These are phyloP conservation scores for Wallemia ichthyophaga DNA, from an alignment of 1,284 basidiomycete species.

Conservation along the genomic window DNA sequence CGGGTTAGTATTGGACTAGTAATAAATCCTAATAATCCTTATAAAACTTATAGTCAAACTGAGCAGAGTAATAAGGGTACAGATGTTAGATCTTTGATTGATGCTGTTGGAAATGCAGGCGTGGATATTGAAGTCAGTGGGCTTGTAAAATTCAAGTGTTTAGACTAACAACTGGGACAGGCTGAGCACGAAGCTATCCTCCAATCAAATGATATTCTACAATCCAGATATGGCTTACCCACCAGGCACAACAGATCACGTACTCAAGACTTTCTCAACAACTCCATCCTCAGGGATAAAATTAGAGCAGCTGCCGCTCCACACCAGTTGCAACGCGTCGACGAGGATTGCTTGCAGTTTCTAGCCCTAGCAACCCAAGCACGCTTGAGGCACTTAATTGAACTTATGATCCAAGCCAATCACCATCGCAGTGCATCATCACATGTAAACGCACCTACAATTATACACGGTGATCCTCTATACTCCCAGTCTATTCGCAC, in stretches of 20 bases:
- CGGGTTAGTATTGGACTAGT: background rate
- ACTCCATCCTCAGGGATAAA: conserved; percentile 27
- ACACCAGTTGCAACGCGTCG: conserved; percentile 15
- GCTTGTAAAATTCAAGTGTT: background rate
- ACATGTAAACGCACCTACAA: conserved; percentile 34
- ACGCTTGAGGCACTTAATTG: conserved; percentile 37
- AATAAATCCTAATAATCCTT: background rate
- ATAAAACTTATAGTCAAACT: background rate
- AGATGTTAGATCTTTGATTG: conserved; percentile 24
- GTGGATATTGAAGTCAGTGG: conserved; percentile 37
- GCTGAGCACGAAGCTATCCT: conserved; percentile 50
- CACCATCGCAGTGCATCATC: conserved; percentile 31
- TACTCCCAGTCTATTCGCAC: conserved; percentile 41
- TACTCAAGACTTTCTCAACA: conserved; percentile 28
- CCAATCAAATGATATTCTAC: conserved; percentile 28
- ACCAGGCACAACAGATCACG: conserved; percentile 30
- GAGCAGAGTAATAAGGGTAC: background rate
- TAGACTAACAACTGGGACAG: conserved; percentile 16
- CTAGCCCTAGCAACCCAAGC: conserved; percentile 43
- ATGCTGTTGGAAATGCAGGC: conserved; percentile 48
- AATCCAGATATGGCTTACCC: conserved; percentile 13
- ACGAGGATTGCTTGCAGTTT: conserved; percentile 42
- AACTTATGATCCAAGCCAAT: conserved; percentile 35
- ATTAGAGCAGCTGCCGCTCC: conserved; percentile 12
- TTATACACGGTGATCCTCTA: conserved; percentile 30